Percentiles rank a stretch among this genome's conserved stretches.
Conservation (phyloP, 2,329 filamentous ascomycete species). For the Hortaea sp. region DNA sequence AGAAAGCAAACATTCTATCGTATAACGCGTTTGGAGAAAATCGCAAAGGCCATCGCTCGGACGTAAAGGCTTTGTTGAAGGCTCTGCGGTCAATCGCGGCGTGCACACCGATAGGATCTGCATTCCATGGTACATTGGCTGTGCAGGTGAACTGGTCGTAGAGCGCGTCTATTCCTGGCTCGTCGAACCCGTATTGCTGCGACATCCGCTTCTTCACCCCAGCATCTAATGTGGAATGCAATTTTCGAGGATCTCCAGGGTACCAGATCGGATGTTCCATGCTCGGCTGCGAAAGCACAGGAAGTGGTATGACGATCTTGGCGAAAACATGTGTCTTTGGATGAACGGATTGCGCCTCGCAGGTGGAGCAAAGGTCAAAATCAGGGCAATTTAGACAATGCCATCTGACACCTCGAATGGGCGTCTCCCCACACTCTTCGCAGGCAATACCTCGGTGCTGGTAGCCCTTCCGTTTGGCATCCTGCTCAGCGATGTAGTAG, state of each 20-base stretch:
- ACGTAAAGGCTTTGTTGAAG: constrained; percentile 79
- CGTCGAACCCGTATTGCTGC: constrained; percentile 48
- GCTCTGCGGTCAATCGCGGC: constrained; percentile 86
- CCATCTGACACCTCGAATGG: constrained; percentile 86
- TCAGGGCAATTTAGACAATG: constrained; percentile 93
- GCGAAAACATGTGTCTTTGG: constrained; percentile 92
- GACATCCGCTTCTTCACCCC: constrained; percentile 54
- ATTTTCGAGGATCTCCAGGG: constrained; percentile 69
- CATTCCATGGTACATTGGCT: constrained; percentile 72
- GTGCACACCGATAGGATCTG: constrained; percentile 66
- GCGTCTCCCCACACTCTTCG: constrained; percentile 76
- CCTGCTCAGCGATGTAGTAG: constrained; percentile 89
- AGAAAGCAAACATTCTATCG: constrained; percentile 94
- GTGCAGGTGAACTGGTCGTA: constrained; percentile 97
- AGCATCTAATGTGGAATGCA: constrained; percentile 57
- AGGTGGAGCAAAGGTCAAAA: constrained; percentile 90
- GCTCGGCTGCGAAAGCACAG: constrained; percentile 66
- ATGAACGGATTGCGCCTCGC: constrained; percentile 57
- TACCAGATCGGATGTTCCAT: constrained; percentile 80
- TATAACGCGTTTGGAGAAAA: constrained; percentile 81
- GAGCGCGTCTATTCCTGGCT: constrained; percentile 79
- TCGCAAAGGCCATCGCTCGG: constrained; percentile 51
- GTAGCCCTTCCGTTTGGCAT: constrained; percentile 77
- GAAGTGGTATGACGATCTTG: constrained; percentile 84
- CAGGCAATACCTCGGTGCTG: constrained; percentile 88